Evolutionary conservation across 192 early-diverging fungal genomes (phyloP).

Genomic region (Podochytrium sp.): DNA sequence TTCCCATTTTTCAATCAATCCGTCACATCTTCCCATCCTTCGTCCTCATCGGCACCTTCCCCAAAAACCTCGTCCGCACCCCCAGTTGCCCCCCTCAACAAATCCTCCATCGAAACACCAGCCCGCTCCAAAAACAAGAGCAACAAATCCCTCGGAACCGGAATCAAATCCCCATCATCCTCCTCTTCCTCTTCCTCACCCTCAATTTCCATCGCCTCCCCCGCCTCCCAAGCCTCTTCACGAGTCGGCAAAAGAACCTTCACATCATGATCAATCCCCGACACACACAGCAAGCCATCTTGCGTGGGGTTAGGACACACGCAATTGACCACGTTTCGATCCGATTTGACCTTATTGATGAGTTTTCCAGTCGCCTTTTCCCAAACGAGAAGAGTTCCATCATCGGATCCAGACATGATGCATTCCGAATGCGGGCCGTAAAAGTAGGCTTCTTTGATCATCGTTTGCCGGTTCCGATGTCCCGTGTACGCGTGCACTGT

Average conservation of each 20-base stretch:
- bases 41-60: neutral
- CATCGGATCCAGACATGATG: conserved; percentile 27
- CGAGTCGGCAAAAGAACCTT: conserved; percentile 17
- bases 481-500: neutral
- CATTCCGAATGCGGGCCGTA: conserved; percentile 16
- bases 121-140: neutral
- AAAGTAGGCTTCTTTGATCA: conserved; percentile 36
- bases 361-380: conserved; percentile 16
- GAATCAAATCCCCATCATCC: neutral
- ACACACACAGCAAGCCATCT: neutral
- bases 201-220: neutral
- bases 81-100: neutral
- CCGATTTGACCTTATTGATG: conserved; percentile 13
- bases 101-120: neutral
- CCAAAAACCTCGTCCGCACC: neutral
- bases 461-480: conserved; percentile 26
- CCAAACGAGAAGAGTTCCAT: conserved; percentile 27
- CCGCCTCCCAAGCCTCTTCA: neutral
- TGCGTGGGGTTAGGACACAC: conserved; percentile 23
- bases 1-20: no score
- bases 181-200: neutral
- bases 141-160: neutral
- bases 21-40: neutral
- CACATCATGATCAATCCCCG: conserved; percentile 27
- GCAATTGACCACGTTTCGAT: conserved; percentile 27